Conservation (phyloP, 768 basidiomycete genomes). For the Rhodotorula diobovata region DNA sequence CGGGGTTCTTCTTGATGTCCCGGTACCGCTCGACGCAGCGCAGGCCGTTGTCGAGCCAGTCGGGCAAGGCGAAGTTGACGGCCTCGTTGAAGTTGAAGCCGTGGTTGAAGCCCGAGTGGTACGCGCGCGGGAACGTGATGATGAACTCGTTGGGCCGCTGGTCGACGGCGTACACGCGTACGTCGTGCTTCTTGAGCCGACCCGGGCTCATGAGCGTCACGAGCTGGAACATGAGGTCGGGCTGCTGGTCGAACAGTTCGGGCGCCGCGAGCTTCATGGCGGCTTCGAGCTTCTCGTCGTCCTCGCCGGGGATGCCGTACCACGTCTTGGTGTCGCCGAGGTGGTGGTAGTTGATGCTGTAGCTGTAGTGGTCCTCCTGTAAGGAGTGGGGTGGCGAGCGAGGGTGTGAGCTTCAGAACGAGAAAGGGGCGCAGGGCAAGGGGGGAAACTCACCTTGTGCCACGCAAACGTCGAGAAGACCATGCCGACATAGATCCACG, state of each 20-base stretch:
- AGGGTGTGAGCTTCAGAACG: slow-evolving; percentile 44
- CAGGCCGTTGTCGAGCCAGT: slow-evolving; percentile 83
- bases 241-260: slow-evolving; percentile 95
- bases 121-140: slow-evolving; percentile 94
- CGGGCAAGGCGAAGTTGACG: slow-evolving; percentile 93
- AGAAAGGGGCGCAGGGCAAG: slow-evolving; percentile 56
- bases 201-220: slow-evolving; percentile 97
- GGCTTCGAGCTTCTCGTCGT: slow-evolving; percentile 91
- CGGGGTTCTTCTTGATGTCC: slow-evolving; percentile 84
- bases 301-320: slow-evolving; percentile 96
- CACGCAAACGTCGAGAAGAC: slow-evolving; percentile 98
- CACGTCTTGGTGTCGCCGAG: slow-evolving; percentile 99
- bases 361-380: slow-evolving; percentile 9
- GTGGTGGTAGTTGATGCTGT: slow-evolving; percentile 55
- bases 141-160: slow-evolving; percentile 97
- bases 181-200: slow-evolving; percentile 76
- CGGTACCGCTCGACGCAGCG: slow-evolving; percentile 87
- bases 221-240: slow-evolving; percentile 91
- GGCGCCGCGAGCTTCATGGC: slow-evolving; percentile 93
- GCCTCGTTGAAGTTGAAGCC: slow-evolving; percentile 99
- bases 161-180: slow-evolving; percentile 88
- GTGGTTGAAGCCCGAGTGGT: slow-evolving; percentile 69
- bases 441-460: slow-evolving; percentile 79
- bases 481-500: slow-evolving; percentile 89
- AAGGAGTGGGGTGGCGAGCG: background rate